Base-by-base conservation (phyloP, 352 stramenopile genomes). In the Phytophthora pinifolia region DNA sequence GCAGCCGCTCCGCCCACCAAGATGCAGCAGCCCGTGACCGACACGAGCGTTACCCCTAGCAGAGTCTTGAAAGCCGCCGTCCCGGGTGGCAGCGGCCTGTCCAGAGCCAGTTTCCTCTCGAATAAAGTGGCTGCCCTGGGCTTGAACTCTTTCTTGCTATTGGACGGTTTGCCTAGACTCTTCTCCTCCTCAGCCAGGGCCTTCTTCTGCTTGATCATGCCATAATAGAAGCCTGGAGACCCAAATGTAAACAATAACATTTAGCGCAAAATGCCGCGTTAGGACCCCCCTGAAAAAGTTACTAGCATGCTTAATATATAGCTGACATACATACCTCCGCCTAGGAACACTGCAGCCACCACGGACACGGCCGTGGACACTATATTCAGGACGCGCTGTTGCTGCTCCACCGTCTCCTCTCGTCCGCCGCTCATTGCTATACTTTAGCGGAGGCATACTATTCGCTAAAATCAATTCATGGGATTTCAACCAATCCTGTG, bases 211-310 rank as follows among this genome's bases (percentile, higher is more conserved):
- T 67, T 71, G 2, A 53, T 64, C 62, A 84, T 65, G 29, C 76
- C 76, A 47, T 80, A 81, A 58, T 87, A 87, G 45, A 87, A 87
- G 22, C 76, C 76, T 87, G 15, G 41, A 60, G 34, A 27, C 18
- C 22, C 22, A 27, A 67, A 62, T 56, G 42, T 68, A 6, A 6
- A 65, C 42, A 64, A 54, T 56, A 68, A 15, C 22, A 36, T 18
- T 27, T 27, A 22, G 25, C 38, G 14, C n/a, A 6, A 32, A 48
- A 49, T 32, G 27, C 22, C 4, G 22, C 22, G 22, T 27, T 27
- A 27, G 22, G 0, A 27, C 6, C 22, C 22, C 2, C 22, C 22
- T 27, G 8, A 10, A 41, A 0, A 39, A 14, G 17, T 46, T 33
- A 35, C 12, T 32, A 49, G 12, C 2, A 12, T 14, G 4, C 6